A percentile compares a stretch with the other conserved stretches of the same genome.
Conservation (phyloP, 805 yeast genomes). For the Lipomyces yamadae region DNA sequence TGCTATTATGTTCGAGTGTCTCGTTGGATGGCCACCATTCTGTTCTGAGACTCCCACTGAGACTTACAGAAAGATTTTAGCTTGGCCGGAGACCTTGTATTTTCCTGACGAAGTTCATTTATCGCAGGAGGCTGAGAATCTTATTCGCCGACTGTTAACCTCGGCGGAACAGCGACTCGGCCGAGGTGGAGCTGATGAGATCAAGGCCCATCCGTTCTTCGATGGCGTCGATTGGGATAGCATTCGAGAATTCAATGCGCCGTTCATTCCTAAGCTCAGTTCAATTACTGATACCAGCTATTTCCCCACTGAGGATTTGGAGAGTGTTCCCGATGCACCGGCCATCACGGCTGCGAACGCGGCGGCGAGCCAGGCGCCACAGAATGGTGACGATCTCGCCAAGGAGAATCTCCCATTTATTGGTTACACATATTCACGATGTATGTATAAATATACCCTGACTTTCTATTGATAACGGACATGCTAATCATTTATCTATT, state of each 20-base stretch:
- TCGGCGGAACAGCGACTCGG: constrained; percentile 82
- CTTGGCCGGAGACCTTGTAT: constrained; percentile 85
- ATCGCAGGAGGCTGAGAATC: constrained; percentile 85
- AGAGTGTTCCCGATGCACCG: constrained; percentile 83
- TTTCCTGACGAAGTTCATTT: constrained; percentile 92
- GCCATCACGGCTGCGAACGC: constrained; percentile 37
- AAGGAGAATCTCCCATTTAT: constrained; percentile 90
- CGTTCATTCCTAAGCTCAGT: constrained; percentile 88
- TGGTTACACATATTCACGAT: constrained; percentile 94
- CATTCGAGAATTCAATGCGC: constrained; percentile 86
- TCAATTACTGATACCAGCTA: constrained; percentile 95
- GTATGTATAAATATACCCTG: constrained; percentile 55
- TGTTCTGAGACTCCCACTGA: constrained; percentile 95
- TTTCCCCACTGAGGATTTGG: constrained; percentile 97
- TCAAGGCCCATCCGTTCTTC: constrained; percentile 89
- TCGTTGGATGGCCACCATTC: constrained; percentile 97
- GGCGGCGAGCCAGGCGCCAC: constrained; percentile 21
- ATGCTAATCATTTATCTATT: not conserved
- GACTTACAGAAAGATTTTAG: constrained; percentile 86
- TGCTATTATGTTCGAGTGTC: constrained; percentile 94
- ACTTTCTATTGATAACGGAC: not conserved
- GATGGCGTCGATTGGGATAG: constrained; percentile 96
- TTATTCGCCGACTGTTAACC: constrained; percentile 76
- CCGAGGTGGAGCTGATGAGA: constrained; percentile 89
- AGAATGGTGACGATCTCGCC: constrained; percentile 23